Evolutionary conservation across 2,329 filamentous ascomycete genomes (phyloP).

Genomic region (Tolypocladium capitatum): DNA sequence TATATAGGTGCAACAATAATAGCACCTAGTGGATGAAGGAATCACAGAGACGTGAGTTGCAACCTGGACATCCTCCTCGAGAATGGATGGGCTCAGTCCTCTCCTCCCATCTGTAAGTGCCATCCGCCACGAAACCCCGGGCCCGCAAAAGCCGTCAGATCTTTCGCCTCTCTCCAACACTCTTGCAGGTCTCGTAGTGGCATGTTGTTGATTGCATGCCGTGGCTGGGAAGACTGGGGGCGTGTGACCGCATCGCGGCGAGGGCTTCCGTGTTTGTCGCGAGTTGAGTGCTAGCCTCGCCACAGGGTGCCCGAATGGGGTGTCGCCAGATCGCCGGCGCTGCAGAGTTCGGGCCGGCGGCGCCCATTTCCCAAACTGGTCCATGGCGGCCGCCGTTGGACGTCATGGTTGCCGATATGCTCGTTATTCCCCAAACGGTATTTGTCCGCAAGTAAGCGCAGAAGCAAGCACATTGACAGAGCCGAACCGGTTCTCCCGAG

Average conservation of each 20-base stretch:
- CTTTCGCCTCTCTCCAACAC: not conserved
- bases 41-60: not conserved
- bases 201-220: not conserved
- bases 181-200: not conserved
- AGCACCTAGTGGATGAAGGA: not conserved
- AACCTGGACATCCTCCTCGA: not conserved
- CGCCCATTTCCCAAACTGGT: not conserved
- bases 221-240: not conserved
- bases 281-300: not conserved
- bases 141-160: not conserved
- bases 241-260: not conserved
- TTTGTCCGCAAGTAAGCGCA: too few species aligned
- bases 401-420: not conserved
- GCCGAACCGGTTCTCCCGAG: not conserved
- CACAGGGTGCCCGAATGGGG: not conserved
- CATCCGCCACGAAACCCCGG: not conserved
- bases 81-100: not conserved
- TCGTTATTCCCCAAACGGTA: not conserved
- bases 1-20: not conserved
- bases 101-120: not conserved
- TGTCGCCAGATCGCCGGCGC: not conserved
- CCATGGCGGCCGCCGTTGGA: not conserved
- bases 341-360: not conserved
- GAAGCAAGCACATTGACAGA: not conserved
- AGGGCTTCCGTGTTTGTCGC: not conserved